Evolutionary conservation across 75 land plant species (phyloP), one percentile per base, ranked within the genome.

Genomic region (Pinus taeda): DNA sequence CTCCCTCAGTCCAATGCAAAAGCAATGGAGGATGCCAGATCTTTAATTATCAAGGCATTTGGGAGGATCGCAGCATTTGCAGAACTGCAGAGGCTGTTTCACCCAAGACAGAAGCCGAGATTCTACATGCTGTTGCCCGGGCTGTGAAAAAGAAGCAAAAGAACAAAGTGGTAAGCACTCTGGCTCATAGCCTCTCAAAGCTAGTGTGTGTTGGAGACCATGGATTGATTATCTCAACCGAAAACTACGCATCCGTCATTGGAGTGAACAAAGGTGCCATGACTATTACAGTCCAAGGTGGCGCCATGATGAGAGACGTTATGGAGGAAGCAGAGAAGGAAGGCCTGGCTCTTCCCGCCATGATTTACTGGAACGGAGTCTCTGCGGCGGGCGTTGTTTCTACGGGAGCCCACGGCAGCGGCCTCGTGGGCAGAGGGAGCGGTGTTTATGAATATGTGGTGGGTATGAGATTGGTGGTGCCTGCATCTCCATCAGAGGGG

Each of bases 1-100:
- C 79, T 6, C 73, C 74, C 6, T 39, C 57, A 0, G 74, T 78
- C 30, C 4, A 45, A 59, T 78, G 79, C 57, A 15, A 33, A 71
- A 22, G 18, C 29, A 66, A 71, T 71, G 69, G 53, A 42, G 42
- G 69, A 59, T 85, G 87, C 85, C 76, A 70, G 26, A 69, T 85
- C 22, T 53, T 49, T 6, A 85, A 82, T 70, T 63, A 57, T 15
- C 71, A 82, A 36, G 87, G 87, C 12, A 69, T 56, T n/a, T 87
- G 83, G 78, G 78, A 75, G 4, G 87, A 87, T 72, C 78, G 89
- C 17, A 71, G 57, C 70, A 80, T 53, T 37, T 87, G 89, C 81
- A 57, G 55, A 59, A 80, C 77, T 14, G 88, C 82, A 60, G 30
- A 62, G 55, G 87, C 72, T 30, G 80, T 59, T 18, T 85, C 71